These are phyloP conservation scores for Penicillium sp. DNA, from an alignment of 2,329 filamentous ascomycete species.

Conservation along the genomic window DNA sequence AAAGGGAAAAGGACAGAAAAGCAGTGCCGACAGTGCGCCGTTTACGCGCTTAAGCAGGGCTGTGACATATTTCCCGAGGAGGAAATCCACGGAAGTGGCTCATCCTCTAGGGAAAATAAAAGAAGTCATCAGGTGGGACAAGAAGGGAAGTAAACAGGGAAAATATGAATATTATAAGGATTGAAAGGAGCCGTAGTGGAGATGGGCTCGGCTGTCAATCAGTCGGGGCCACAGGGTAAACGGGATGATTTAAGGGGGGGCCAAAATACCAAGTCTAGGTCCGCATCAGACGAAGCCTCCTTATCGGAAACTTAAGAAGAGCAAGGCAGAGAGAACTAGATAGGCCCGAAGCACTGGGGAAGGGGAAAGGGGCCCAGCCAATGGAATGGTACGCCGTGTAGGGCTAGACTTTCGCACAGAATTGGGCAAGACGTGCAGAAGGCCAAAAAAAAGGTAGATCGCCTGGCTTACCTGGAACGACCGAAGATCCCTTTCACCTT, in stretches of 20 bases:
- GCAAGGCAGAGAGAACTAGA: not conserved
- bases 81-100: not conserved
- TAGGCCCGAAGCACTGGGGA: not conserved
- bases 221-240: no score
- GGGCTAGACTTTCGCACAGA: constrained; percentile 5
- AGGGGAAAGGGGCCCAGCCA: constrained; percentile 1
- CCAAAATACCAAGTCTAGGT: not conserved
- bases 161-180: not conserved
- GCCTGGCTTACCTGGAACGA: not conserved
- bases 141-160: not conserved
- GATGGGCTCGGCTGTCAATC: not conserved
- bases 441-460: not conserved
- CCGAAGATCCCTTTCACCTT: not conserved
- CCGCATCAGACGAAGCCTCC: not conserved
- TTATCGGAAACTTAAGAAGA: no score
- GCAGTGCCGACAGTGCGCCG: not conserved
- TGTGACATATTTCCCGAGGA: not conserved
- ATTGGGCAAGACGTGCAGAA: not conserved
- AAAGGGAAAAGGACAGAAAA: not conserved
- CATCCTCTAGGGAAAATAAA: not conserved
- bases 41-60: constrained; percentile 4
- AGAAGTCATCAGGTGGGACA: not conserved
- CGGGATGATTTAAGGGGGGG: not conserved
- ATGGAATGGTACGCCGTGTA: constrained; percentile 3
- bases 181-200: not conserved